These are phyloP conservation scores for Spiromyces aspiralis DNA, from an alignment of 371 early-diverging fungal genomes.

Conservation along the genomic window DNA sequence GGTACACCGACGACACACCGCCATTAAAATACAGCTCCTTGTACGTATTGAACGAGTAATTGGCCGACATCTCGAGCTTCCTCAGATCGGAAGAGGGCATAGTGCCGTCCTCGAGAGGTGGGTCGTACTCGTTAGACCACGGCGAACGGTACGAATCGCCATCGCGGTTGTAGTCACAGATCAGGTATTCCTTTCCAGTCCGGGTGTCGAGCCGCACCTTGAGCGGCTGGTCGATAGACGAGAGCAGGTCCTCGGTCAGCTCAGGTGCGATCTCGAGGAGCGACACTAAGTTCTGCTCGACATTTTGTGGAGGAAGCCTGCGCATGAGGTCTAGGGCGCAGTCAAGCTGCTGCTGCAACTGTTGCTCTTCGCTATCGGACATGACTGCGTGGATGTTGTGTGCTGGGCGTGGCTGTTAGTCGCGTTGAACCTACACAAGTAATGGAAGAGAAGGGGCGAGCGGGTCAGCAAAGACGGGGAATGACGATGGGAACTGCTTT, in stretches of 20 bases:
- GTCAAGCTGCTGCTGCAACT: constrained; percentile 53
- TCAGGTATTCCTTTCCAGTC: constrained; percentile 68
- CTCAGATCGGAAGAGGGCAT: constrained; percentile 64
- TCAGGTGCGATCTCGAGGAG: constrained; percentile 72
- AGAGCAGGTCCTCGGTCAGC: constrained; percentile 76
- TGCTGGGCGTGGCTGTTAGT: too few species aligned
- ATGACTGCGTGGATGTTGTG: too few species aligned
- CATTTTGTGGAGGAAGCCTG: constrained; percentile 85
- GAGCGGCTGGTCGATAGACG: constrained; percentile 86
- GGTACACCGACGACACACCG: constrained; percentile 90
- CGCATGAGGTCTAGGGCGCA: constrained; percentile 94
- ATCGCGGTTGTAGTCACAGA: constrained; percentile 94
- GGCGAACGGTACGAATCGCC: constrained; percentile 87
- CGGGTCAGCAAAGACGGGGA: too few species aligned
- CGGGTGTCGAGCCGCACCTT: constrained; percentile 52
- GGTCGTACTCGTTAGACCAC: constrained; percentile 92
- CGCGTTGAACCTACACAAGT: too few species aligned
- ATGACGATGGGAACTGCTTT: too few species aligned
- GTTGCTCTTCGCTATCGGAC: too few species aligned
- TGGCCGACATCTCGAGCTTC: constrained; percentile 78
- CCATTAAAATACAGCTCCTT: constrained; percentile 73
- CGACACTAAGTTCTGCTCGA: constrained; percentile 71
- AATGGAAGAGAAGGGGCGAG: too few species aligned
- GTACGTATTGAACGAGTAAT: constrained; percentile 93
- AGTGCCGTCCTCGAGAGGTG: constrained; percentile 61